phyloP scores from a whole-genome alignment of 805 yeast genomes.

The Wickerhamiella sergipiensis region DNA sequence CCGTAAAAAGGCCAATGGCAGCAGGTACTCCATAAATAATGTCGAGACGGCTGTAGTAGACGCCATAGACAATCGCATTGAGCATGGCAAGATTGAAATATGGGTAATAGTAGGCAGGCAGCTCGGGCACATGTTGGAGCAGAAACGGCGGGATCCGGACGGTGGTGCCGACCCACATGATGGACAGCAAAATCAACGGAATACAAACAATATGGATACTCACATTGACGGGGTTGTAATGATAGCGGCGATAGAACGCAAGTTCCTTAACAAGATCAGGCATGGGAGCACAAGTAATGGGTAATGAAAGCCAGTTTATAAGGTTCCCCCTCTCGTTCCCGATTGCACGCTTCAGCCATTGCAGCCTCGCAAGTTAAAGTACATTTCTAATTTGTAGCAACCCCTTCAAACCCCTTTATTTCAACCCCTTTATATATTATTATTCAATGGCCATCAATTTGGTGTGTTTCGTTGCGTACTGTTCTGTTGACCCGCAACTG shows the following conservation, averaged over 20 bases:
- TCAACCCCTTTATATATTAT: no score
- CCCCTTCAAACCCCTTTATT: no score
- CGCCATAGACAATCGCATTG: slow-evolving; percentile 34
- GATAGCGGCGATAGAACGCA: slow-evolving; percentile 40
- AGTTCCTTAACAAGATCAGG: slow-evolving; percentile 34
- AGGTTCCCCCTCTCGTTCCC: no score
- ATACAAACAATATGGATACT: slow-evolving; percentile 65
- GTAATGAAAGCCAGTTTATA: no score
- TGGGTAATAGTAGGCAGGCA: slow-evolving; percentile 9
- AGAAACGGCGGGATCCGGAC: slow-evolving; percentile 15
- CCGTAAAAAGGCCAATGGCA: slow-evolving; percentile 27
- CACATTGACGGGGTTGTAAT: slow-evolving; percentile 44
- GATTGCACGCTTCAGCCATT: no score
- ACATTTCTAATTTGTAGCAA: no score
- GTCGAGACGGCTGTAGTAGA: slow-evolving; percentile 50
- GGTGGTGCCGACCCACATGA: slow-evolving; percentile 30
- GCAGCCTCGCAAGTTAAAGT: no score
- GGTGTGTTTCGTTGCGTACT: no score
- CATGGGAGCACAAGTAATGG: background rate
- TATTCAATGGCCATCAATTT: no score
- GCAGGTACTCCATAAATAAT: slow-evolving; percentile 34
- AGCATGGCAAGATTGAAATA: slow-evolving; percentile 35
- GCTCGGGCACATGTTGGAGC: slow-evolving; percentile 2
- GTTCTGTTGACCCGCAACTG: no score
- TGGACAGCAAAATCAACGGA: slow-evolving; percentile 55